Conservation (phyloP, 305 asterid species). For the Rubia tinctorum region DNA sequence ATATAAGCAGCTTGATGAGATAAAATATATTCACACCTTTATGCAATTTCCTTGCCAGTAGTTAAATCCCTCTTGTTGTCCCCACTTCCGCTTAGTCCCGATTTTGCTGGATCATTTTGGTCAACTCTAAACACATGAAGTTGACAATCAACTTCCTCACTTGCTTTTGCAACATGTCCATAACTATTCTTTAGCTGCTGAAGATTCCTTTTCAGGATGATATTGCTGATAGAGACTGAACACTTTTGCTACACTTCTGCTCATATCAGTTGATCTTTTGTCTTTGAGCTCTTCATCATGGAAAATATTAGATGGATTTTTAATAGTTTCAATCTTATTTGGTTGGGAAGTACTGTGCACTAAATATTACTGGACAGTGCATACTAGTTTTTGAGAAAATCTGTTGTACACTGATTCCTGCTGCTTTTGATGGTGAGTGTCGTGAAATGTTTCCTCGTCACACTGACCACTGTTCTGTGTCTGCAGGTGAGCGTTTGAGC, state of each 20-base stretch:
- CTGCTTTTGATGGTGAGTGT: not conserved
- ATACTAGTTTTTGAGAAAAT: not conserved
- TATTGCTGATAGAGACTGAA: not conserved
- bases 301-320: not conserved
- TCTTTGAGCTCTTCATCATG: constrained; percentile 2
- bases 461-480: constrained; percentile 3
- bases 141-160: not conserved
- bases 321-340: not conserved
- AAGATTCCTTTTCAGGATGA: not conserved
- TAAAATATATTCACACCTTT: not conserved
- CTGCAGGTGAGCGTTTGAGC: constrained; percentile 80
- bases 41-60: not conserved
- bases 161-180: not conserved
- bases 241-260: not conserved
- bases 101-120: not conserved
- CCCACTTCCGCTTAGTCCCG: not conserved
- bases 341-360: not conserved
- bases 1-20: not conserved
- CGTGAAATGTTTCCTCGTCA: not conserved
- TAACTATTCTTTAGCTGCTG: not conserved
- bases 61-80: not conserved
- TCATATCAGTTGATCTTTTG: not conserved
- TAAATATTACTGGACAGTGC: not conserved
- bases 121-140: not conserved
- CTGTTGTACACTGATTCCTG: not conserved